Base-by-base conservation (phyloP, 2,329 filamentous ascomycete species). In the Diaporthe nobilis region DNA sequence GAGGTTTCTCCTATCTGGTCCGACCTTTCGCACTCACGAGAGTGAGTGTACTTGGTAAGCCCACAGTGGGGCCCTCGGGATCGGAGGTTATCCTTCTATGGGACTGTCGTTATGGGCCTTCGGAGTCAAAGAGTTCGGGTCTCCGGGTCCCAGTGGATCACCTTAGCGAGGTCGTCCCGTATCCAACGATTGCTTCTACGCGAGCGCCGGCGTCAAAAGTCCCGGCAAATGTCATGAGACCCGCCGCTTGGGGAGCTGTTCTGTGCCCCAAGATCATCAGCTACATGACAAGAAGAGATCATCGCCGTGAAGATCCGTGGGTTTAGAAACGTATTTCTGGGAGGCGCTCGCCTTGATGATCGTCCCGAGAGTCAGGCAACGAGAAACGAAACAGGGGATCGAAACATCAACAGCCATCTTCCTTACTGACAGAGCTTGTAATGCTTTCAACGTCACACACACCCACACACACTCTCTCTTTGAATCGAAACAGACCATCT, bases 1-100 rank as follows among this genome's bases (percentile, higher is more conserved):
- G n/a, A 12, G 9, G 9, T 55, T 70, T 28, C 49, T 70, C 22
- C 49, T 55, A 0, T 65, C 15, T 28, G 17, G 22, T 7, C 34
- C 31, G 22, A 15, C 47, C 12, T 13, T 7, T 7, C 7, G 34
- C 47, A 55, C 47, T 28, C 6, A 22, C 6, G 10, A 15, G 9
- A 4, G 22, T 5, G 28, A 5, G 34, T 17, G 22, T 55, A 34
- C 34, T 34, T 34, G 34, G 34, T 34, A 6, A 55, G n/a, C 17
- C 49, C 65, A 55, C 65, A 70, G 65, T 55, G 65, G 49, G 63
- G 65, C 20, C 8, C 2, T 17, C n/a, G 7, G 31, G n/a, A 31
- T 39, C 65, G 65, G 65, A 70, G 49, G 49, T 70, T 42, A 42
- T 70, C n/a, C 49, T 55, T 70, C 65, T 42, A 55, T 22, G 15